Evolutionary conservation across 1,139 yeast genomes (phyloP).

Genomic region (Pichia sp.): DNA sequence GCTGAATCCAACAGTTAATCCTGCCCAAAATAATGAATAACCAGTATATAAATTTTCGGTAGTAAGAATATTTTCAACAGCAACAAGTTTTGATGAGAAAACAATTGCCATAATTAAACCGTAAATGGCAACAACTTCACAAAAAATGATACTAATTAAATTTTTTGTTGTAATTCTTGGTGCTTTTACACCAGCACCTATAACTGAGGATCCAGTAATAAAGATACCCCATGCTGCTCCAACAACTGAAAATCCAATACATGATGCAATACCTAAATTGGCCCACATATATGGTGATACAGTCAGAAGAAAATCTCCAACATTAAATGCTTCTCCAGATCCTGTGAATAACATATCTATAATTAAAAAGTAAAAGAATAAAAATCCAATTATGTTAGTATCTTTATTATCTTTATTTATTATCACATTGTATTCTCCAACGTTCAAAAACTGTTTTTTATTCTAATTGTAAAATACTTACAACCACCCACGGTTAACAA

Average conservation of each 20-base stretch:
- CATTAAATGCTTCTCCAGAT: conserved; percentile 82
- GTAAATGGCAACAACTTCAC: conserved; percentile 98
- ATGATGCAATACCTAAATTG: conserved; percentile 78
- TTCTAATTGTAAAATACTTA: conserved; percentile 5
- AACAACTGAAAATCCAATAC: conserved; percentile 90
- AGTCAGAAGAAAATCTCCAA: conserved; percentile 78
- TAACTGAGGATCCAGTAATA: conserved; percentile 86
- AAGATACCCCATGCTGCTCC: conserved; percentile 99
- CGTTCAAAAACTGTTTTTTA: not conserved
- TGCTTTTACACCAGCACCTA: conserved; percentile 98
- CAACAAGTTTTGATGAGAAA: conserved; percentile 81
- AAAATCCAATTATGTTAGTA: not conserved
- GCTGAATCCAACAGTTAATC: conserved; percentile 88
- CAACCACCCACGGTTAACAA: conserved; percentile 17
- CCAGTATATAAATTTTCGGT: conserved; percentile 89
- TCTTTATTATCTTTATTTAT: not conserved
- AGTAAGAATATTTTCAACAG: conserved; percentile 64
- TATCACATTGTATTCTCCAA: not conserved
- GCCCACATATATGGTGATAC: conserved; percentile 99
- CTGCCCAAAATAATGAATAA: conserved; percentile 96
- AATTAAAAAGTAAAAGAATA: not conserved
- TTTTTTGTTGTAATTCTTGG: conserved; percentile 97
- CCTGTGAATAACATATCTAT: conserved; percentile 81
- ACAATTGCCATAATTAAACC: conserved; percentile 98
- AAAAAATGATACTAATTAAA: conserved; percentile 91